Base-by-base conservation (phyloP, 2,329 filamentous ascomycete species). In the Aspergillus spinulosporus region DNA sequence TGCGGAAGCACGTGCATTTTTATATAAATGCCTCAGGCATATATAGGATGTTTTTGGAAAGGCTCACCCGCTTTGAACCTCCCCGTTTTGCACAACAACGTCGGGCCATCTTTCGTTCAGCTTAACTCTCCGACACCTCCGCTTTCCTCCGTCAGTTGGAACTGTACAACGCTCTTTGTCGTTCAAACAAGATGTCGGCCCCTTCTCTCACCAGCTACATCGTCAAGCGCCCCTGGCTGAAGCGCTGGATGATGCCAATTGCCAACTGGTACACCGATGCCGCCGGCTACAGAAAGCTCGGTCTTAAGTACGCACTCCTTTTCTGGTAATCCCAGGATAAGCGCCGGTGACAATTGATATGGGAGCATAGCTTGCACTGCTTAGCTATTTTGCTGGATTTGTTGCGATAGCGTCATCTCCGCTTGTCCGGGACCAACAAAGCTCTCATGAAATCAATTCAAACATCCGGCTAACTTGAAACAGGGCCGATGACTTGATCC, bases 401-500 rank as follows among this genome's bases (percentile, higher is more conserved):
- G 21, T 37, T 14, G 44, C 29, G 9, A 5, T 43, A 43, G 21
- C 21, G 28, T 52, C 37, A 37, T 50, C 54, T 49, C 54, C 56
- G 59, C 60, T 57, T 50, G 50, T 54, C 58, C 54, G 47, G 46
- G 40, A 37, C 50, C 56, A 46, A 49, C 50, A 56, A 54, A 55
- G 37, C 52, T 21, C 34, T 14, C 36, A 43, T 43, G 32, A 28
- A 11, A 21, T 39, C 8, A 21, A 46, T 36, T 15, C 8, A 54
- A 58, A 6, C 49, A 49, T 15, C 31, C 12, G 37, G 34, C 60
- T 61, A 49, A 64, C 52, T 42, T 21, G 37, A 36, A 63, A 67
- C 21, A 97, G 94, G 78, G 87, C 88, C 83, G 94, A 99, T 78
- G 94, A 99, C 76, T 80, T 99, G 74, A 89, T 97, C 75, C 86